Evolutionary conservation across 345 rosid genomes (phyloP), one percentile per base, ranked within the genome.

Genomic region (Camelina laxa): DNA sequence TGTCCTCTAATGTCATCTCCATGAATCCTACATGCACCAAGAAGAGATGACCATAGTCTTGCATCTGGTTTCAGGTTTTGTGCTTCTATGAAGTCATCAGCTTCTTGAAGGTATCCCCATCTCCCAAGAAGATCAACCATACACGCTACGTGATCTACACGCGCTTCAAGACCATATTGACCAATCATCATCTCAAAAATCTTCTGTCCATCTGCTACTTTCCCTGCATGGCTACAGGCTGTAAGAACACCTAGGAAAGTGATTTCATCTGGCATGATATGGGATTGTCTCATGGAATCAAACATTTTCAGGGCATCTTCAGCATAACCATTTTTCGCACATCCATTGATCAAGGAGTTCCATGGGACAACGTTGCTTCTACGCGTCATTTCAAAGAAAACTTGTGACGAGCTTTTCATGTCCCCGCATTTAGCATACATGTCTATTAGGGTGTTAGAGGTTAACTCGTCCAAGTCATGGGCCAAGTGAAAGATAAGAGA

Each of bases 371-470:
- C 89, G 60, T 67, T 81, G 64, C 80, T 73, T 84, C 67, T 88
- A 49, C 64, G 44, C 54, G 36, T 78, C 85, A 94, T 87, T 73
- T 91, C 93, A 31, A 75, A 22, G 51, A 91, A 94, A 79, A 85
- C 85, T 74, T 82, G 90, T 30, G 73, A 71, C 53, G 96, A 87
- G 72, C 90, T 84, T 77, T 72, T 76, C 72, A 89, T 82, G 63
- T 88, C 92, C 69, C 98, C 97, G 38, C 98, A 94, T 85, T 94
- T 94, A 72, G 98, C 93, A 82, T 94, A 91, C 98, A 94, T 94
- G 84, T 91, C 98, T 50, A 94, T 75, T 51, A 94, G 85, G 67
- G 98, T 81, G 76, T 92, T 85, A 67, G 89, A 67, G 10, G 89
- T 87, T 72, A 86, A 73, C 84, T 94, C 98, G 73, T 94, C 98